Evolutionary conservation across 2,329 filamentous ascomycete genomes (phyloP), one percentile per base, ranked within the genome.

Genomic region (Sporothrix brunneoviolacea): DNA sequence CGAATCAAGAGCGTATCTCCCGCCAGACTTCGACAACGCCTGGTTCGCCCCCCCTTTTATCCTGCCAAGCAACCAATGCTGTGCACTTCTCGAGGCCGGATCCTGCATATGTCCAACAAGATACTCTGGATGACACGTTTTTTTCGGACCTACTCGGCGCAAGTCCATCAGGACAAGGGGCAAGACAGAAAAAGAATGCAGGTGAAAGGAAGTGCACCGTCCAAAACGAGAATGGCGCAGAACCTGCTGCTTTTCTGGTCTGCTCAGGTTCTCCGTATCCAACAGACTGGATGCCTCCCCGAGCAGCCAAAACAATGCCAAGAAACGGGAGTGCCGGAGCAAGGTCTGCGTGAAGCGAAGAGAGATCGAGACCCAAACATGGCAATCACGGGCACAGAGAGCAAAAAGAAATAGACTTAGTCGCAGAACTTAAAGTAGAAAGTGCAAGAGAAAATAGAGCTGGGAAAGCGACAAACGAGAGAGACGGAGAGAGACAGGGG

Each of bases 231-330:
- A n/a, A n/a, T n/a, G n/a, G n/a, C n/a, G n/a, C n/a, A n/a, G n/a
- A n/a, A n/a, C n/a, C n/a, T n/a, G n/a, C n/a, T n/a, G n/a, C n/a
- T n/a, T n/a, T n/a, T n/a, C n/a, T 28, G 21, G 18, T 13, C 8
- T 35, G 32, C 32, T 4, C 7, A 5, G 32, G 32, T 13, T 36
- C 21, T 16, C 42, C 42, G 42, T 45, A 27, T n/a, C 47, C 40
- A 33, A 48, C 39, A 28, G 35, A 38, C 39, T 39, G 36, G 35
- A 28, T 15, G 22, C n/a, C 13, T 16, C 15, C 21, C 15, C 35
- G 39, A 47, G 3, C 2, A 46, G 41, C 22, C 48, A 39, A 54
- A 54, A 54, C 52, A 36, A 21, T 32, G 48, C 52, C 52, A 54
- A 54, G 52, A 50, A 37, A 19, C 12, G 4, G 15, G 21, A 52